These are phyloP conservation scores for Lachancea fermentati DNA, from an alignment of 805 yeast genomes.

Conservation along the genomic window DNA sequence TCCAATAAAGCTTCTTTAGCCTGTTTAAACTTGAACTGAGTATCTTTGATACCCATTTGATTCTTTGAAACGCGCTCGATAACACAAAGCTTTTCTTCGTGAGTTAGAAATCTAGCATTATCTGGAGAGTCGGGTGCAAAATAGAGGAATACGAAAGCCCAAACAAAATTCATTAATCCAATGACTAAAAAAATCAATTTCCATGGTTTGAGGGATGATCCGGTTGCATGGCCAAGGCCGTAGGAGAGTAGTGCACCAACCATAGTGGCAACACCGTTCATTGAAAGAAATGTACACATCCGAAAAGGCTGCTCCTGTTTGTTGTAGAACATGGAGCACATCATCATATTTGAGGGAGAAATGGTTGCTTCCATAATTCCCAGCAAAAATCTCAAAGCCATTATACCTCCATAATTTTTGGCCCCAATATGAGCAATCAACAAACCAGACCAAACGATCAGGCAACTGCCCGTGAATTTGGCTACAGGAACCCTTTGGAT, in stretches of 20 bases:
- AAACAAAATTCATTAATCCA: slow-evolving; percentile 36
- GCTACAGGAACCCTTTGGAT: slow-evolving; percentile 25
- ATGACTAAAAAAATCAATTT: slow-evolving; percentile 19
- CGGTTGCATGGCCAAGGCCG: slow-evolving; percentile 23
- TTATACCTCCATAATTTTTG: slow-evolving; percentile 14
- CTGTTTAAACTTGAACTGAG: slow-evolving; percentile 13
- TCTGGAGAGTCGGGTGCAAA: slow-evolving; percentile 36
- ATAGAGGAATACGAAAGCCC: slow-evolving; percentile 29
- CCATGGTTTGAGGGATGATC: slow-evolving; percentile 25
- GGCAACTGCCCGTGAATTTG: slow-evolving; percentile 19
- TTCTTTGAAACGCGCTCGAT: slow-evolving; percentile 23
- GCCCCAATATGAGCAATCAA: slow-evolving; percentile 19
- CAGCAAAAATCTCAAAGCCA: slow-evolving; percentile 20
- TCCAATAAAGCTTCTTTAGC: slow-evolving; percentile 14
- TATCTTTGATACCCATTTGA: slow-evolving; percentile 19
- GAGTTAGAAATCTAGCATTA: slow-evolving; percentile 31
- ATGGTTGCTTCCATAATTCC: slow-evolving; percentile 29
- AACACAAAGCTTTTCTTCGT: slow-evolving; percentile 29
- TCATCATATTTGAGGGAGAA: slow-evolving; percentile 32
- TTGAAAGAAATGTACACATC: slow-evolving; percentile 34
- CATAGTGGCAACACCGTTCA: slow-evolving; percentile 29
- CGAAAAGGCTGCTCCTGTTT: slow-evolving; percentile 31
- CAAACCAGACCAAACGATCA: slow-evolving; percentile 16
- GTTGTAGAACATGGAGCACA: slow-evolving; percentile 33
- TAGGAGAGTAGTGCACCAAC: slow-evolving; percentile 26